phyloP scores from a whole-genome alignment of 2,329 filamentous ascomycete species.

The Colletotrichum trifolii region DNA sequence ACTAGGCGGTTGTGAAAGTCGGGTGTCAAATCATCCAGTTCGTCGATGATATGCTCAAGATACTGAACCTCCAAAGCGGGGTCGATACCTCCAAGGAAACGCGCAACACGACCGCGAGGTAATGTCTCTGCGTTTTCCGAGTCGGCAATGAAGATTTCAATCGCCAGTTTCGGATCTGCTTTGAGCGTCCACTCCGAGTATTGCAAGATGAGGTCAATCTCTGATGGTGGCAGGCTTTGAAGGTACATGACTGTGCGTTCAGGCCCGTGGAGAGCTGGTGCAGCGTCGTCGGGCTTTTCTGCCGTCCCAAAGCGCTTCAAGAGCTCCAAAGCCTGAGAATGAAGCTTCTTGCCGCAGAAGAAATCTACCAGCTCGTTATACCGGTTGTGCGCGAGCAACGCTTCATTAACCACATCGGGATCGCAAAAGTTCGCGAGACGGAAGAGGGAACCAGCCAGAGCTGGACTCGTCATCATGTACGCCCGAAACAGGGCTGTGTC shows the following conservation, averaged over 20 bases:
- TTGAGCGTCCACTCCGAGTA: conserved; percentile 90
- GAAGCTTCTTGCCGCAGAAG: conserved; percentile 92
- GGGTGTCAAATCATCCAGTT: conserved; percentile 84
- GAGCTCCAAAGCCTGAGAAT: conserved; percentile 85
- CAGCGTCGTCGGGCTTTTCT: conserved; percentile 59
- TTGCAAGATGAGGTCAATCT: conserved; percentile 91
- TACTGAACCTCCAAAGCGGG: conserved; percentile 80
- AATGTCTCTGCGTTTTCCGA: conserved; percentile 91
- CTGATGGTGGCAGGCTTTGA: conserved; percentile 86
- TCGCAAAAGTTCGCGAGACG: conserved; percentile 98
- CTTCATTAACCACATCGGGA: conserved; percentile 93
- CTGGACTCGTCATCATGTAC: conserved; percentile 92
- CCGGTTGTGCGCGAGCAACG: conserved; percentile 85
- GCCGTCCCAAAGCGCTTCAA: conserved; percentile 82
- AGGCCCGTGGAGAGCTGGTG: conserved; percentile 77
- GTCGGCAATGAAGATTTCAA: conserved; percentile 94
- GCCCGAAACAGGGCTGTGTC: conserved; percentile 95
- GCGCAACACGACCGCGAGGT: conserved; percentile 79
- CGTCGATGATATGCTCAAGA: conserved; percentile 88
- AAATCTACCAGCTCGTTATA: conserved; percentile 98
- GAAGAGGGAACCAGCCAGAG: conserved; percentile 88
- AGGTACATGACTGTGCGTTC: conserved; percentile 88
- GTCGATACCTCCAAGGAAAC: conserved; percentile 79
- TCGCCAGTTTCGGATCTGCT: conserved; percentile 77
- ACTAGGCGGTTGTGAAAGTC: conserved; percentile 90